These are phyloP conservation scores for Diaporthe ilicicola DNA, from an alignment of 2,329 filamentous ascomycete genomes.

Conservation along the genomic window DNA sequence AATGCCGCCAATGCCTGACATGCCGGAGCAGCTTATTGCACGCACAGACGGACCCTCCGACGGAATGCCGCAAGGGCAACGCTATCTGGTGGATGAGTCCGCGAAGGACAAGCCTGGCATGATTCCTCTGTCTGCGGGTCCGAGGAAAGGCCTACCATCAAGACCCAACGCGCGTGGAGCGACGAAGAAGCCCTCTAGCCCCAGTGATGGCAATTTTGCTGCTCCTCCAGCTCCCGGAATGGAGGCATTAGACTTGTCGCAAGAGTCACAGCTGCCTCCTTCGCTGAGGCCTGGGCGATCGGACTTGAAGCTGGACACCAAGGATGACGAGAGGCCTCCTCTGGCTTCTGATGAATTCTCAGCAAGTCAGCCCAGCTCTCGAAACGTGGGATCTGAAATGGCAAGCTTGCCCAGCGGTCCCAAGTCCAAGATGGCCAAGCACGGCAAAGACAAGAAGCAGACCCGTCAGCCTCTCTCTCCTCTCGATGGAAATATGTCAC, in stretches of 20 bases:
- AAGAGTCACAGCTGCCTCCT: not conserved
- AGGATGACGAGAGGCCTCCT: not conserved
- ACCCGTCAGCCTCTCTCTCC: constrained; percentile 10
- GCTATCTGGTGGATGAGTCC: not conserved
- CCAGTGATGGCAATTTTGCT: not conserved
- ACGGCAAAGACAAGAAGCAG: not conserved
- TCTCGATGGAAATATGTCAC: not conserved
- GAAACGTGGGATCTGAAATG: not conserved
- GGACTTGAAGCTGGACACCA: not conserved
- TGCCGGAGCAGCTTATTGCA: constrained; percentile 9
- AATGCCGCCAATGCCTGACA: constrained; percentile 7
- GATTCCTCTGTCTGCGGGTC: not conserved
- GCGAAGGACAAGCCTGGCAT: not conserved
- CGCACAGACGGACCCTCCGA: not conserved
- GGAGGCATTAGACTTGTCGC: not conserved
- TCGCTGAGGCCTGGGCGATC: not conserved
- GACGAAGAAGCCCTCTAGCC: not conserved
- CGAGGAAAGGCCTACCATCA: not conserved
- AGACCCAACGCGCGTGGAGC: not conserved
- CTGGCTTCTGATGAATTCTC: not conserved
- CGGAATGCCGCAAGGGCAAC: not conserved
- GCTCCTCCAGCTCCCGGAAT: not conserved
- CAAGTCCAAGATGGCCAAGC: constrained; percentile 3
- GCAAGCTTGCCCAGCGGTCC: not conserved
- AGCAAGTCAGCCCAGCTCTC: not conserved